phyloP scores from a whole-genome alignment of 805 yeast species.

The Yarrowia sp. region DNA sequence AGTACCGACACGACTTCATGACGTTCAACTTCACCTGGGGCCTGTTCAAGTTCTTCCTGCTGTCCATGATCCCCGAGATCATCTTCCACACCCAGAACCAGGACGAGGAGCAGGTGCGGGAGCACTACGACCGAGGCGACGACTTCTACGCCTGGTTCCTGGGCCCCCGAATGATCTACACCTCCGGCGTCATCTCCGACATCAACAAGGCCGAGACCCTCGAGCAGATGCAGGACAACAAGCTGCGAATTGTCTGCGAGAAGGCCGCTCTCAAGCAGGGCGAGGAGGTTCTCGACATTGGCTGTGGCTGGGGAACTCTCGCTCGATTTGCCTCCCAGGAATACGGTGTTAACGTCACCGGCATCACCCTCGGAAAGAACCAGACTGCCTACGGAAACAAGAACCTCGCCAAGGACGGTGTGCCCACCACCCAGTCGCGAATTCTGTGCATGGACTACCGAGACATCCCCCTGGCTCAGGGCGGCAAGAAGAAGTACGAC shows the following conservation, averaged over 20 bases:
- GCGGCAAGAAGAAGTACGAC: constrained; percentile 57
- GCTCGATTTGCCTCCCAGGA: constrained; percentile 79
- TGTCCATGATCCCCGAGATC: constrained; percentile 91
- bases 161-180: constrained; percentile 93
- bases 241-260: constrained; percentile 81
- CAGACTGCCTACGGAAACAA: constrained; percentile 88
- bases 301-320: constrained; percentile 97
- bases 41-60: constrained; percentile 73
- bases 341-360: constrained; percentile 83
- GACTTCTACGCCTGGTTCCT: constrained; percentile 92
- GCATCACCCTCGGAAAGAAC: constrained; percentile 84
- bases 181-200: constrained; percentile 80
- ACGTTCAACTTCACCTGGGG: constrained; percentile 72
- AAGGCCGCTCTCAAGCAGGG: constrained; percentile 72
- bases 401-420: constrained; percentile 65
- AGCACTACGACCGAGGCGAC: constrained; percentile 94
- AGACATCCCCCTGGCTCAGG: constrained; percentile 75
- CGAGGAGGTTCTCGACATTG: constrained; percentile 76
- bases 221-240: constrained; percentile 77
- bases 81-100: constrained; percentile 88
- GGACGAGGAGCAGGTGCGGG: constrained; percentile 95
- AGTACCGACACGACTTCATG: constrained; percentile 91
- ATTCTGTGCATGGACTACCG: constrained; percentile 85
- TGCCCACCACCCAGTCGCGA: constrained; percentile 63
- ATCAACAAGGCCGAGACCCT: constrained; percentile 68